Conservation (phyloP, 2,329 filamentous ascomycete species). For the Ophiocordyceps robertsii region DNA sequence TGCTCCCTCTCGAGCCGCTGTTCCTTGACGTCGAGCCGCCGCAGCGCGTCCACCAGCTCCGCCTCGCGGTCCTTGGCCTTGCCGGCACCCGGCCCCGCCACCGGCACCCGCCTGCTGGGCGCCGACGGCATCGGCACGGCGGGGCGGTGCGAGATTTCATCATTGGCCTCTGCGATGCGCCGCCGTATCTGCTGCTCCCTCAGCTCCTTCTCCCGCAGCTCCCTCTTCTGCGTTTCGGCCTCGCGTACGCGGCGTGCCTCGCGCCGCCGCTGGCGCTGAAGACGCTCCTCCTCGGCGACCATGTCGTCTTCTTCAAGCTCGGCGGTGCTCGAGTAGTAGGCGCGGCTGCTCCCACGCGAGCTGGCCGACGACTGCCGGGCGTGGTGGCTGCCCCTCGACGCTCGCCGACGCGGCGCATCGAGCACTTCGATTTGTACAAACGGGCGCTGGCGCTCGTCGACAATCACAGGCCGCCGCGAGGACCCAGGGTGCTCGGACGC, state of each 20-base stretch:
- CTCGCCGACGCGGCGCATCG: slow-evolving; percentile 7
- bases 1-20: slow-evolving; percentile 16
- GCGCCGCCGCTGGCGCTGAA: not conserved
- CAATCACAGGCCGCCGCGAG: slow-evolving; percentile 20
- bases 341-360: slow-evolving; percentile 19
- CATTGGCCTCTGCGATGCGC: slow-evolving; percentile 27
- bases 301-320: slow-evolving; percentile 10
- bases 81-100: not conserved
- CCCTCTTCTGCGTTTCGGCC: slow-evolving; percentile 9
- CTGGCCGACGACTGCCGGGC: slow-evolving; percentile 22
- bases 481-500: slow-evolving; percentile 6
- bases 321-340: slow-evolving; percentile 15
- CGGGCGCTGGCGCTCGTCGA: slow-evolving; percentile 20
- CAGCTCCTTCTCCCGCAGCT: slow-evolving; percentile 14
- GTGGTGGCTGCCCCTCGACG: slow-evolving; percentile 10
- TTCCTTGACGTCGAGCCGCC: slow-evolving; percentile 17
- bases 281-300: not conserved
- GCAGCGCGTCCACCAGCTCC: slow-evolving; percentile 20
- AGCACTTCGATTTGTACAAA: slow-evolving; percentile 24
- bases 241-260: slow-evolving; percentile 12
- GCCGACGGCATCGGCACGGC: slow-evolving; percentile 14
- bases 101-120: slow-evolving; percentile 6
- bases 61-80: slow-evolving; percentile 9
- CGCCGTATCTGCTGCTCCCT: slow-evolving; percentile 12
- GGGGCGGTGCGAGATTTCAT: slow-evolving; percentile 25